phyloP scores from a whole-genome alignment of 2,329 filamentous ascomycete species.

The Polychaeton citri region DNA sequence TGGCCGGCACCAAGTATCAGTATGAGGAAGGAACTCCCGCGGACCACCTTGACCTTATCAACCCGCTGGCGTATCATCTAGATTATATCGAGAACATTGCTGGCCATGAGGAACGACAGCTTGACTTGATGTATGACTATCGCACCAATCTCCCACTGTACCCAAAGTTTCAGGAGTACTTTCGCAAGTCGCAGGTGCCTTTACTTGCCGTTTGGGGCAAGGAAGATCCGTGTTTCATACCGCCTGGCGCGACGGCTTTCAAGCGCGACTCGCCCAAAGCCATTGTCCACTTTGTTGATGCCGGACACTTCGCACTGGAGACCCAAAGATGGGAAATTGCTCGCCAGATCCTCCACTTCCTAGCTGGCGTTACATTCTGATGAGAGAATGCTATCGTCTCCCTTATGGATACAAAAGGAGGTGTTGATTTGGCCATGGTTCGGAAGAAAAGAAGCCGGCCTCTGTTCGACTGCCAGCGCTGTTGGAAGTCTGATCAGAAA shows the following conservation, averaged over 20 bases:
- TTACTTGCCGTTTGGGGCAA: conserved; percentile 47
- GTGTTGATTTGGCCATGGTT: too few relatives aligned
- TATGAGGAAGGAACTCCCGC: conserved; percentile 13
- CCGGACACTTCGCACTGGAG: conserved; percentile 43
- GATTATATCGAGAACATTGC: conserved; percentile 28
- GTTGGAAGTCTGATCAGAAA: too few relatives aligned
- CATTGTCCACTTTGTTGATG: conserved; percentile 39
- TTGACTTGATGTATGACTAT: conserved; percentile 47
- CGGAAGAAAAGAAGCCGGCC: too few relatives aligned
- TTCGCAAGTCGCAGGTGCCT: conserved; percentile 37
- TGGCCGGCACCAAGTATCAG: conserved; percentile 24
- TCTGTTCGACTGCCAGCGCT: too few relatives aligned
- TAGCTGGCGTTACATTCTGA: too few relatives aligned
- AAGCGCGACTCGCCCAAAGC: conserved; percentile 35
- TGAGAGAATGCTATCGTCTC: too few relatives aligned
- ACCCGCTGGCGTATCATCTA: conserved; percentile 35
- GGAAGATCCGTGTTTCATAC: conserved; percentile 40
- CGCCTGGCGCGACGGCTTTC: conserved; percentile 41
- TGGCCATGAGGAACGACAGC: conserved; percentile 37
- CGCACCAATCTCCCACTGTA: conserved; percentile 44
- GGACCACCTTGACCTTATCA: conserved; percentile 21
- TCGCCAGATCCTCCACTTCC: too few relatives aligned
- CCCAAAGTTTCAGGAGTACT: conserved; percentile 42
- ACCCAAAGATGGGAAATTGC: conserved; percentile 26
- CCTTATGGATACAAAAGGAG: too few relatives aligned